These are phyloP conservation scores for Colletotrichum trifolii DNA, from an alignment of 2,329 filamentous ascomycete species.

Conservation along the genomic window DNA sequence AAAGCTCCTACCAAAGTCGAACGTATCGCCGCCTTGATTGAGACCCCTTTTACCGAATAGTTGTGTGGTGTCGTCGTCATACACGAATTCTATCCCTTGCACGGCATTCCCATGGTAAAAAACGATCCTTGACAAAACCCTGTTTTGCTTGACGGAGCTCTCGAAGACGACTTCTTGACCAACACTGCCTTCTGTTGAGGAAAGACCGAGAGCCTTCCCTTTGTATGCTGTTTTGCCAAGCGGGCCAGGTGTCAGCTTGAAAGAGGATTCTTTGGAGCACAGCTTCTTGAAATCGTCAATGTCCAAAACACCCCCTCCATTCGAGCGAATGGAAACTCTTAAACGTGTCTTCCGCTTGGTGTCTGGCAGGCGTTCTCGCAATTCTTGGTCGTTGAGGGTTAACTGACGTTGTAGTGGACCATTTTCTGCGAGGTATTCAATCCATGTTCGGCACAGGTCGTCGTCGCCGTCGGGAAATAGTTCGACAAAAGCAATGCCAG, in stretches of 20 bases:
- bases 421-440: slow-evolving; percentile 78
- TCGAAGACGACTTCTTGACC: slow-evolving; percentile 80
- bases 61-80: slow-evolving; percentile 86
- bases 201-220: slow-evolving; percentile 78
- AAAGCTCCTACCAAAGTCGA: slow-evolving; percentile 75
- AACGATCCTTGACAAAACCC: slow-evolving; percentile 79
- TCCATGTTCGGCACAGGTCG: slow-evolving; percentile 80
- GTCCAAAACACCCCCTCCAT: slow-evolving; percentile 77
- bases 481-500: slow-evolving; percentile 88
- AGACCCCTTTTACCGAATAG: slow-evolving; percentile 86
- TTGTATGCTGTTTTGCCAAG: slow-evolving; percentile 78
- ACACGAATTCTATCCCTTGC: slow-evolving; percentile 91
- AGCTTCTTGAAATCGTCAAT: slow-evolving; percentile 82
- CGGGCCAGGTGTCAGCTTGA: slow-evolving; percentile 75
- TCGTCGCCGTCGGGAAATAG: slow-evolving; percentile 80
- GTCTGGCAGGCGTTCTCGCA: slow-evolving; percentile 78
- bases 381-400: slow-evolving; percentile 77
- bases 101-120: slow-evolving; percentile 79
- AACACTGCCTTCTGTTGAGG: slow-evolving; percentile 75
- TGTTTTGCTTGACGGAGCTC: slow-evolving; percentile 73
- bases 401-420: slow-evolving; percentile 77
- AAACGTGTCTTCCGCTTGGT: slow-evolving; percentile 78
- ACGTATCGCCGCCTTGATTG: slow-evolving; percentile 75
- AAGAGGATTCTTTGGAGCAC: slow-evolving; percentile 74
- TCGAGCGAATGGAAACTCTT: slow-evolving; percentile 79